These are phyloP conservation scores for Guadua angustifolia DNA, from an alignment of 176 grass and related monocot genomes.

Conservation along the genomic window DNA sequence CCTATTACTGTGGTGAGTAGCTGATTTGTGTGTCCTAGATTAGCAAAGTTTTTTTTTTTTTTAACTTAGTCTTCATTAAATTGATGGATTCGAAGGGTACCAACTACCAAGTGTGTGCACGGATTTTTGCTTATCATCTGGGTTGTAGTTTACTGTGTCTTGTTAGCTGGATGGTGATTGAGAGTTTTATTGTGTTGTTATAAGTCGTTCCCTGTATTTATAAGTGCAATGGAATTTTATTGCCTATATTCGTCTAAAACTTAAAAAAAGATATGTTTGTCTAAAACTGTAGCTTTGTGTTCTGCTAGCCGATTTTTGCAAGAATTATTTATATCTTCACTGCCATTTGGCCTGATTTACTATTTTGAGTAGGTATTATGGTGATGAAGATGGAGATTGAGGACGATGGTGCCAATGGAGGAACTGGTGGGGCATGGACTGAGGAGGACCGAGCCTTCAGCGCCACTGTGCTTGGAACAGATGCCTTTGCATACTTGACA, in stretches of 20 bases:
- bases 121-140: neutral
- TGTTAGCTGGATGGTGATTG: neutral
- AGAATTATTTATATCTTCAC: neutral
- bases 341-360: conserved; percentile 22
- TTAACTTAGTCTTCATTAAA: neutral
- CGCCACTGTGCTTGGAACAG: conserved; percentile 63
- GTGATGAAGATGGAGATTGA: conserved; percentile 70
- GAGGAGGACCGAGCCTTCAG: conserved; percentile 68
- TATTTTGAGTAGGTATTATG: conserved; percentile 47
- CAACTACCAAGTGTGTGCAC: neutral
- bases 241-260: neutral
- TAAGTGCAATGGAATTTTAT: neutral
- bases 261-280: neutral
- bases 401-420: conserved; percentile 35
- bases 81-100: neutral
- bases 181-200: neutral
- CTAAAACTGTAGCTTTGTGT: neutral
- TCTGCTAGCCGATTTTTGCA: neutral
- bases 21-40: neutral
- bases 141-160: neutral
- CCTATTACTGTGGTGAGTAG: conserved; percentile 4
- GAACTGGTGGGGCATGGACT: conserved; percentile 60
- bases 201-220: neutral
- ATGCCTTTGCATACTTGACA: conserved; percentile 82
- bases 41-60: neutral